Conservation (phyloP, 257 asterid genomes). For the Henckelia pumila region DNA sequence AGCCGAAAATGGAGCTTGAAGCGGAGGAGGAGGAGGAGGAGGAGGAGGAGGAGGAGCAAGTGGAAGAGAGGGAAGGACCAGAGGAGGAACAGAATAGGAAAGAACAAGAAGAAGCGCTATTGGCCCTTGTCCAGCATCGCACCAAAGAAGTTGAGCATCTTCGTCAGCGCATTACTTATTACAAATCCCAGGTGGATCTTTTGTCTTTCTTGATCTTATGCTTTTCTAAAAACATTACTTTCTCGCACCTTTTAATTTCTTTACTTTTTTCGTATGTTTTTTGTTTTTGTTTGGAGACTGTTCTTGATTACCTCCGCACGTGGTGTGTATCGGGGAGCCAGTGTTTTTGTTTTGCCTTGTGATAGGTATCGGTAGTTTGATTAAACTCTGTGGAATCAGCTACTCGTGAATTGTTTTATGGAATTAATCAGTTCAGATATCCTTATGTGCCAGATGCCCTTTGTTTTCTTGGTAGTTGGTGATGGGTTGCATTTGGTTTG, state of each 20-base stretch:
- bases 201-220: neutral
- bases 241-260: neutral
- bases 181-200: neutral
- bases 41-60: neutral
- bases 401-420: neutral
- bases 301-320: too few relatives aligned
- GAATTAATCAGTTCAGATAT: neutral
- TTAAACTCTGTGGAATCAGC: neutral
- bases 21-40: neutral
- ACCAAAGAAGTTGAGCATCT: neutral
- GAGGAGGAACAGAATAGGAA: neutral
- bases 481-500: neutral
- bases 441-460: neutral
- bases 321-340: too few relatives aligned
- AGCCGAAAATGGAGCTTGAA: neutral
- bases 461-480: neutral
- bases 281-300: too few relatives aligned
- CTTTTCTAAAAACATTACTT: too few relatives aligned
- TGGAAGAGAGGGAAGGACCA: neutral
- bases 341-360: too few relatives aligned
- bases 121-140: neutral
- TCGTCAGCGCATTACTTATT: neutral
- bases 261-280: neutral
- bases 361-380: too few relatives aligned
- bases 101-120: neutral